A percentile compares a stretch with the other conserved stretches of the same genome.
Conservation (phyloP, 2,329 filamentous ascomycete genomes). For the Myriosclerotinia scirpicola region DNA sequence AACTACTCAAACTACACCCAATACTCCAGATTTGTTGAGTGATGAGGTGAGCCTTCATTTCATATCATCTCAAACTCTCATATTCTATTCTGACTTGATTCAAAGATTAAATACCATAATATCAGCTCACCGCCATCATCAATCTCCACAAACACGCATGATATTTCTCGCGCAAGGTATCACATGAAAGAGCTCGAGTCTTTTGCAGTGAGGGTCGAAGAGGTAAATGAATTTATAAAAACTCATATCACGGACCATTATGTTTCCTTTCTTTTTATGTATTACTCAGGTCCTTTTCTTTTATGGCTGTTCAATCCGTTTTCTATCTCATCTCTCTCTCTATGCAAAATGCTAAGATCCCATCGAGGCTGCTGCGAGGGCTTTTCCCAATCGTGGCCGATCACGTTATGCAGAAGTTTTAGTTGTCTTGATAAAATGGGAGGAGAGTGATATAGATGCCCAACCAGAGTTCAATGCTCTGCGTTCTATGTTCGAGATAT, state of each 20-base stretch:
- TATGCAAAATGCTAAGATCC: constrained; percentile 24
- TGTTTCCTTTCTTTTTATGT: constrained; percentile 9
- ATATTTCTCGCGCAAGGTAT: constrained; percentile 27
- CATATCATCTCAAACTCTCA: neutral
- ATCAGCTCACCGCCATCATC: constrained; percentile 23
- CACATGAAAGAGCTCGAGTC: constrained; percentile 26
- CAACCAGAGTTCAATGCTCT: constrained; percentile 31
- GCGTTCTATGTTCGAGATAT: constrained; percentile 28
- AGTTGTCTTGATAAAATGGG: constrained; percentile 33
- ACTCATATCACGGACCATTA: constrained; percentile 18
- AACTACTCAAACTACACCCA: constrained; percentile 16
- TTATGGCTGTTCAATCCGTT: neutral
- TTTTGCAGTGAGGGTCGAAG: constrained; percentile 26
- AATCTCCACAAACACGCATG: constrained; percentile 26
- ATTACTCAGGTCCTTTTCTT: constrained; percentile 16
- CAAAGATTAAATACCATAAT: constrained; percentile 14
- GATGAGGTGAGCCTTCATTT: constrained; percentile 21
- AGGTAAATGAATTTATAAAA: constrained; percentile 19
- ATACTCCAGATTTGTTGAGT: constrained; percentile 22
- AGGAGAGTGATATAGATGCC: constrained; percentile 30
- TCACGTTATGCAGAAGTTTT: constrained; percentile 32
- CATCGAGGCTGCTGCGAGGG: constrained; percentile 31
- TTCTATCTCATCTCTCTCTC: constrained; percentile 8
- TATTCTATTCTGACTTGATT: constrained; percentile 11
- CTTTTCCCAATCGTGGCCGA: constrained; percentile 32